Conservation (phyloP, 495 filamentous ascomycete species). For the Letharia columbiana region DNA sequence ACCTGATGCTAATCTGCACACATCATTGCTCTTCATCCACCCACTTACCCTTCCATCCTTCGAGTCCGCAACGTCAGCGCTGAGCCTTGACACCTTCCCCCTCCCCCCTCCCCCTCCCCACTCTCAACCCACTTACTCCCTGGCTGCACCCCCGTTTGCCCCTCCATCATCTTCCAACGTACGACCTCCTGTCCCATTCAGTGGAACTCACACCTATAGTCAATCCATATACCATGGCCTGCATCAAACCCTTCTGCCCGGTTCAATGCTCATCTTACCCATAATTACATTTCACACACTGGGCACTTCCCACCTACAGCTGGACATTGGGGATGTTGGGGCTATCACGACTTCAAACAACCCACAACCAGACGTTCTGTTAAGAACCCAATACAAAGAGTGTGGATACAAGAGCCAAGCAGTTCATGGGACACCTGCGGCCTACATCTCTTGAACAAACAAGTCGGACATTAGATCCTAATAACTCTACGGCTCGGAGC, state of each 20-base stretch:
- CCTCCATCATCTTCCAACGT: background rate
- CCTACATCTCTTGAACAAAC: conserved; percentile 1
- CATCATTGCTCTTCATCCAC: background rate
- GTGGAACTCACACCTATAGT: background rate
- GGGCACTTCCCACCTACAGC: background rate
- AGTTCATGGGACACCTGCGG: conserved; percentile 4
- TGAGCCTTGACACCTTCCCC: too few species aligned
- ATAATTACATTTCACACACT: background rate
- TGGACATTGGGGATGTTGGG: background rate
- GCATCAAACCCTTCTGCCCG: background rate
- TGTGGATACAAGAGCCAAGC: background rate
- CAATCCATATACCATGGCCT: background rate
- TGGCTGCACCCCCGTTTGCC: background rate
- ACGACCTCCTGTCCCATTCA: background rate
- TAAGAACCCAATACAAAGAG: background rate
- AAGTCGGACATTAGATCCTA: conserved; percentile 17
- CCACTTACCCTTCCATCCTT: background rate
- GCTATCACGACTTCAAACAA: background rate
- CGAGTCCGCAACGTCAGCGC: background rate
- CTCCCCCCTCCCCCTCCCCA: too few species aligned
- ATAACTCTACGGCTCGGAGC: conserved; percentile 2
- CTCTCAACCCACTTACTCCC: background rate
- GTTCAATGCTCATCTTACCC: background rate
- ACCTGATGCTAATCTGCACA: background rate
- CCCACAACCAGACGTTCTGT: background rate